Evolutionary conservation across 352 stramenopile genomes (phyloP).

Genomic region (Pythium aphanidermatum): DNA sequence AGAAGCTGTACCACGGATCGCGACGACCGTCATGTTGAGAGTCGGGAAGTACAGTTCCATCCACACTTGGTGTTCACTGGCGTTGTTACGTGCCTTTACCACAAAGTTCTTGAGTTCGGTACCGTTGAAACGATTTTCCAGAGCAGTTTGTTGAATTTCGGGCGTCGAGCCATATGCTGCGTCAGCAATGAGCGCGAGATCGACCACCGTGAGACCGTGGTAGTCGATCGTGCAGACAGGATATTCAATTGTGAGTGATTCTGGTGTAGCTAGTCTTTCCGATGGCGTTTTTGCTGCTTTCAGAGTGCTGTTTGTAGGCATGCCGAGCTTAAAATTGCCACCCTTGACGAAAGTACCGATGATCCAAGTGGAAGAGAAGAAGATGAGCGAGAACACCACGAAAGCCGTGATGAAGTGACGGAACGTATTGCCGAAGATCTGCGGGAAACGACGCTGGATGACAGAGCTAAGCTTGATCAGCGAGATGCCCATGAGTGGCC

Average conservation of each 20-base stretch:
- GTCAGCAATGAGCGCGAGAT: conserved; percentile 84
- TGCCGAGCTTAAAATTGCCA: conserved; percentile 75
- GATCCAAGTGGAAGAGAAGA: conserved; percentile 85
- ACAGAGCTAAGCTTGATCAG: conserved; percentile 73
- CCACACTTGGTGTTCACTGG: conserved; percentile 69
- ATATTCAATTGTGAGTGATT: too few relatives aligned
- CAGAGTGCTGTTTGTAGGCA: conserved; percentile 33
- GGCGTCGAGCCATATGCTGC: conserved; percentile 78
- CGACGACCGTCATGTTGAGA: conserved; percentile 84
- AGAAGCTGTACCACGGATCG: conserved; percentile 75
- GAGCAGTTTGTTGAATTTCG: conserved; percentile 61
- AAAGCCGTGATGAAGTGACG: conserved; percentile 84
- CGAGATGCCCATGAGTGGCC: conserved; percentile 76
- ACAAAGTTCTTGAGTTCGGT: conserved; percentile 71
- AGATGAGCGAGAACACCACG: conserved; percentile 79
- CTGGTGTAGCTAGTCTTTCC: too few relatives aligned
- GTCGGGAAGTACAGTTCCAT: conserved; percentile 77
- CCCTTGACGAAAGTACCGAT: conserved; percentile 84
- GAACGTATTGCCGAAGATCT: conserved; percentile 84
- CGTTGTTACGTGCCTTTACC: conserved; percentile 69
- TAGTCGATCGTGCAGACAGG: conserved; percentile 73
- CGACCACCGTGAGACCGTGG: conserved; percentile 57
- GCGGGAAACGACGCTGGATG: conserved; percentile 78
- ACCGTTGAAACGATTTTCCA: conserved; percentile 75
- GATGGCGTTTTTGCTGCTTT: too few relatives aligned